Base-by-base conservation (phyloP, 139 green algal species). In the Mychonastes homosphaera region DNA sequence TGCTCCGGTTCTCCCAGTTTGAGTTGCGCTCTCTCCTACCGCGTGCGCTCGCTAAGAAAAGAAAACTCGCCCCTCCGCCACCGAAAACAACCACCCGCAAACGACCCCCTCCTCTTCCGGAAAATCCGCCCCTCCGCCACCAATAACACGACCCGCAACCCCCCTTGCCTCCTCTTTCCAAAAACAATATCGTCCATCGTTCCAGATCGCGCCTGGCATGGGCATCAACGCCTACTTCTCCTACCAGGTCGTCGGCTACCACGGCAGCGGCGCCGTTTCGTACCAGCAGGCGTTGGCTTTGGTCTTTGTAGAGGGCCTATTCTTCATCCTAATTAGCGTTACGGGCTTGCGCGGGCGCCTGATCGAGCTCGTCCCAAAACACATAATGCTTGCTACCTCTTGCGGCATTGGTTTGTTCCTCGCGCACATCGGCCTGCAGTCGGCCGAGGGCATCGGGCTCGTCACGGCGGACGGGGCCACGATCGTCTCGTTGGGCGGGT, bases 151-250 rank as follows among this genome's bases (percentile, higher is more conserved):
- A n/a, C n/a, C n/a, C n/a, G n/a, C n/a, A n/a, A n/a, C n/a, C n/a
- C n/a, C n/a, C n/a, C n/a, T n/a, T n/a, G n/a, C n/a, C n/a, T n/a
- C n/a, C n/a, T n/a, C n/a, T n/a, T n/a, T n/a, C n/a, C n/a, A n/a
- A n/a, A n/a, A n/a, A n/a, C n/a, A n/a, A n/a, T n/a, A 81, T 79
- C 65, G 24, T n/a, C n/a, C 76, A 45, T 70, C 74, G 4, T 46
- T 81, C 12, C 65, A 43, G 1, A 33, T 81, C 12, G 58, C 59
- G 23, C 77, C 77, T 4, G 77, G 66, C 53, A 90, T 90, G 83
- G 81, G 82, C 43, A 70, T 84, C 46, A 89, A 89, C 50, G 82
- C 81, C 12, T 91, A 81, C 67, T 91, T 89, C 59, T 64, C 79
- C 8, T 90, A 84, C 70, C 82, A 72, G 0, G 75, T 87, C 21